Evolutionary conservation across 78 protist genomes (phyloP).

Genomic region (Carpediemonas membranifera): DNA sequence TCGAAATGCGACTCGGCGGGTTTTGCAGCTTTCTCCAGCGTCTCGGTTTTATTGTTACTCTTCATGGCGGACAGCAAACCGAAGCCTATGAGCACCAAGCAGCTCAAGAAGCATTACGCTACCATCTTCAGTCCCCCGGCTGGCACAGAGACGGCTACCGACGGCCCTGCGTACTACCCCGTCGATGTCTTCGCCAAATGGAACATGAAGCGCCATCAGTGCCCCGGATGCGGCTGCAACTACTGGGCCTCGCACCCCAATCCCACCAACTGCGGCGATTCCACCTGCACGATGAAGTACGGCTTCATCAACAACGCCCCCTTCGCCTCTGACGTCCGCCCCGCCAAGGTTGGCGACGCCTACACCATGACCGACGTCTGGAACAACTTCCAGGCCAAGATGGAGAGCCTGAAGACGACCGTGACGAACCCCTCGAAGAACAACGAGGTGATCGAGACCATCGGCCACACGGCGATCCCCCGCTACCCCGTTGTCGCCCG

Average conservation of each 20-base stretch:
- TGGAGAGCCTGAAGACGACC: too few species aligned
- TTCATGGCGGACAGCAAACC: too few species aligned
- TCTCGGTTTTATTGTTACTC: too few species aligned
- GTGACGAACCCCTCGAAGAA: neutral
- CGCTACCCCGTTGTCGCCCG: slow-evolving; percentile 24
- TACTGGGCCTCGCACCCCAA: slow-evolving; percentile 4
- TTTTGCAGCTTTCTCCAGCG: too few species aligned
- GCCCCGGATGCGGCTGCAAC: neutral
- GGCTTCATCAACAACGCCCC: neutral
- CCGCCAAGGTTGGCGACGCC: too few species aligned
- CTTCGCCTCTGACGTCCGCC: neutral
- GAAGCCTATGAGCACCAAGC: too few species aligned
- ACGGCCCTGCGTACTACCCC: too few species aligned
- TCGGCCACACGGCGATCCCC: slow-evolving; percentile 7
- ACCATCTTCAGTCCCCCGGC: neutral
- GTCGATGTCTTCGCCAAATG: neutral
- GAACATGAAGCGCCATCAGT: neutral
- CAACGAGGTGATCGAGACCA: neutral
- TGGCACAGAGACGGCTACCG: too few species aligned
- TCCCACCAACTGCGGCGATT: too few species aligned
- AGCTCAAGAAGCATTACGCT: neutral
- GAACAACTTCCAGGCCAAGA: too few species aligned
- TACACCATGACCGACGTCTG: neutral
- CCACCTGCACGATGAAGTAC: neutral
- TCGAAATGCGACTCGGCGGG: too few species aligned